Percentiles rank a stretch among this genome's conserved stretches.
These are phyloP conservation scores for Mycogone perniciosa DNA, from an alignment of 2,329 filamentous ascomycete genomes.

Conservation along the genomic window DNA sequence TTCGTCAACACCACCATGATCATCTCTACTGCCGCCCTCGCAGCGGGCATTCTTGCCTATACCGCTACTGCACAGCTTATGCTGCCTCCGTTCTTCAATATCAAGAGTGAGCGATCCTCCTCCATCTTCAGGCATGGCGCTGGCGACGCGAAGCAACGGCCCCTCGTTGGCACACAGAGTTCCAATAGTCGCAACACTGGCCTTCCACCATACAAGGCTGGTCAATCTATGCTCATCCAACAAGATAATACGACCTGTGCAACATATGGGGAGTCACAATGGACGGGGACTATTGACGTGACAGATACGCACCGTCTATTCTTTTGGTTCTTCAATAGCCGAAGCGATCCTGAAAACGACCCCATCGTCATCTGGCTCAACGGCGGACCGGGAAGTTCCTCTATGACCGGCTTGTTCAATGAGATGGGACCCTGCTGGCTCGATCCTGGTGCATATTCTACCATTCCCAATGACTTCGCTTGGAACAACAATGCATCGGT, in stretches of 20 bases:
- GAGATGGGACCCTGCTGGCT: conserved; percentile 17
- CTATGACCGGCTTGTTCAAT: conserved; percentile 13
- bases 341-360: conserved; percentile 19
- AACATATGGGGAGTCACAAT: conserved; percentile 15
- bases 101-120: not conserved
- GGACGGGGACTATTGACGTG: conserved; percentile 19
- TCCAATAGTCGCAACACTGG: not conserved
- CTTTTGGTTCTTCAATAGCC: conserved; percentile 24
- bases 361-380: conserved; percentile 45
- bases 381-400: conserved; percentile 16
- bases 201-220: conserved; percentile 10
- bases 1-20: not conserved
- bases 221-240: conserved; percentile 9
- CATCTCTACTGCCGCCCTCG: not conserved
- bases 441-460: not conserved
- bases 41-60: not conserved
- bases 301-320: conserved; percentile 15
- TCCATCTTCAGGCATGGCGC: not conserved
- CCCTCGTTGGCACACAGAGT: not conserved
- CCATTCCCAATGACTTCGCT: conserved; percentile 13
- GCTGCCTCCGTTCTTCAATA: not conserved
- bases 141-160: not conserved
- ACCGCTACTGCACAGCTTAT: not conserved
- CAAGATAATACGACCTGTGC: conserved; percentile 13
- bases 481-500: conserved; percentile 28